These are phyloP conservation scores for Galerina marginata DNA, from an alignment of 768 basidiomycete species.

Conservation along the genomic window DNA sequence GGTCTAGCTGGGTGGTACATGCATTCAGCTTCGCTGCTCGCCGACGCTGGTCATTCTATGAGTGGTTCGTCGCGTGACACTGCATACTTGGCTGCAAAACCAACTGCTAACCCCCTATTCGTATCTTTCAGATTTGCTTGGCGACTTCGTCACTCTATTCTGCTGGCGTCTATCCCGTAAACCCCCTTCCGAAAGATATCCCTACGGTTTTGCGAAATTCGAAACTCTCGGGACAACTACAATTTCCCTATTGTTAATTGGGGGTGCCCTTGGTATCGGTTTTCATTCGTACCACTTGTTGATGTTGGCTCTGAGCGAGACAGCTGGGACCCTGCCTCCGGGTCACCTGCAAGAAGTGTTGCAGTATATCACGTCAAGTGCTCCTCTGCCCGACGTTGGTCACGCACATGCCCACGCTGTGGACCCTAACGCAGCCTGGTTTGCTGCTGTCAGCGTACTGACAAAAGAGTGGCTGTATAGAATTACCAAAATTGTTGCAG, in stretches of 20 bases:
- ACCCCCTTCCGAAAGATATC: conserved; percentile 80
- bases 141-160: conserved; percentile 90
- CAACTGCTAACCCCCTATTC: background rate
- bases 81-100: background rate
- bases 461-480: conserved; percentile 95
- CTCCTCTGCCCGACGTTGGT: conserved; percentile 57
- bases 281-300: conserved; percentile 91
- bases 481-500: conserved; percentile 86
- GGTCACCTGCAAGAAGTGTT: conserved; percentile 71
- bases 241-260: conserved; percentile 85
- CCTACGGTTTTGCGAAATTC: conserved; percentile 92
- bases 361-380: conserved; percentile 56
- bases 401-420: conserved; percentile 67
- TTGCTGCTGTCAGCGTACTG: conserved; percentile 80
- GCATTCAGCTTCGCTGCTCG: conserved; percentile 90
- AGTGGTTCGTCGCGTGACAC: conserved; percentile 65
- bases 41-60: conserved; percentile 91
- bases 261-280: conserved; percentile 84
- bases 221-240: conserved; percentile 95
- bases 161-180: conserved; percentile 86
- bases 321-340: conserved; percentile 65
- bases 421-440: conserved; percentile 97
- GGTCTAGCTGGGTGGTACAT: conserved; percentile 88
- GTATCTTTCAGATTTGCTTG: conserved; percentile 66
- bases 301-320: conserved; percentile 70